Conservation (phyloP, 2,329 filamentous ascomycete species). For the Dichotomopilus funicola region DNA sequence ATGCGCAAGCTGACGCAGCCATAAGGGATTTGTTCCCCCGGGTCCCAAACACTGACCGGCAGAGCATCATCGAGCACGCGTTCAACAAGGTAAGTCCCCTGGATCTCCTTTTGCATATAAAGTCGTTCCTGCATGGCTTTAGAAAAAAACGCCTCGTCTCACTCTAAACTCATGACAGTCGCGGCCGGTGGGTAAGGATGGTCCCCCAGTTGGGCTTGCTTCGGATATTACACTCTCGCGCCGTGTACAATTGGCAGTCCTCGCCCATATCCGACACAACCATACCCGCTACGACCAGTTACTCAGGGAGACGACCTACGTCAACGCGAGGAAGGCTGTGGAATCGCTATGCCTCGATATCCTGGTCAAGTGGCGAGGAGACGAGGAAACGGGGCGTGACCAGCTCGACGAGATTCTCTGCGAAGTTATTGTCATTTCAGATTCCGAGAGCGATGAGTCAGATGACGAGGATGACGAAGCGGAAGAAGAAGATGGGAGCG, state of each 20-base stretch:
- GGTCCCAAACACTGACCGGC: conserved; percentile 58
- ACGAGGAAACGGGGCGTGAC: conserved; percentile 62
- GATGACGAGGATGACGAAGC: conserved; percentile 24
- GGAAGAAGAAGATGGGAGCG: conserved; percentile 29
- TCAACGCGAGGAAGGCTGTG: conserved; percentile 54
- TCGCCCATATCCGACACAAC: conserved; percentile 61
- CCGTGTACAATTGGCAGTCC: conserved; percentile 57
- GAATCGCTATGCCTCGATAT: conserved; percentile 56
- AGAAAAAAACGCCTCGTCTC: conserved; percentile 7
- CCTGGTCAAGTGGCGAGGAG: conserved; percentile 65
- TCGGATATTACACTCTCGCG: conserved; percentile 50
- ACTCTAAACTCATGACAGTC: conserved; percentile 6
- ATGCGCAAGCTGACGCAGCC: conserved; percentile 55
- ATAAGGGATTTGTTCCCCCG: conserved; percentile 58
- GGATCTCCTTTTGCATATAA: conserved; percentile 2
- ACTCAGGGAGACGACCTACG: conserved; percentile 51
- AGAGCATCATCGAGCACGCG: conserved; percentile 55
- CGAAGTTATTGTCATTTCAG: conserved; percentile 61
- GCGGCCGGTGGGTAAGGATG: conserved; percentile 35
- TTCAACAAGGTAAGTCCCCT: conserved; percentile 51
- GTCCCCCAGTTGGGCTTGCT: conserved; percentile 52
- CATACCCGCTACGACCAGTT: conserved; percentile 60
- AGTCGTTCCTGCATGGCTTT: background rate
- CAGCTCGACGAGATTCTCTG: conserved; percentile 61
- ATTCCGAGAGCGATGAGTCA: conserved; percentile 41